Conservation (phyloP, 2,329 filamentous ascomycete species). For the Aspergillus transmontanensis region DNA sequence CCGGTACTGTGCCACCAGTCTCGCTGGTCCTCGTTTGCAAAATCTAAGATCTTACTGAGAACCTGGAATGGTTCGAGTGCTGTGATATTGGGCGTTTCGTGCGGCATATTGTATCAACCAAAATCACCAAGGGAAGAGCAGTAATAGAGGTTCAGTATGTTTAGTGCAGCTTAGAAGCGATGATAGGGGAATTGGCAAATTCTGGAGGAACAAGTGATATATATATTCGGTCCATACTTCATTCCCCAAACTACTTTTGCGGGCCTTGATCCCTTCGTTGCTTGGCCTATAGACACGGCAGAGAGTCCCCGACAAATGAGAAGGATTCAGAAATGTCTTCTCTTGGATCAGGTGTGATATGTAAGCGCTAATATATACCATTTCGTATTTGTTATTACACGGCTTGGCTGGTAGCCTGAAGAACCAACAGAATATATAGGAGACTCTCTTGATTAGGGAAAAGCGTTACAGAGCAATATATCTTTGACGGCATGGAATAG, state of each 20-base stretch:
- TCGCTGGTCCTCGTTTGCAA: constrained; percentile 14
- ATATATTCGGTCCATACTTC: not conserved
- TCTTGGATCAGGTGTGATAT: not conserved
- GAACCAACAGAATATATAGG: not conserved
- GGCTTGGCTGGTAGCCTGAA: not conserved
- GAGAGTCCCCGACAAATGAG: not conserved
- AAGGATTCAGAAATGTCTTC: not conserved
- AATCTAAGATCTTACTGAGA: not conserved
- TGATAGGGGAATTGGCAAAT: not conserved
- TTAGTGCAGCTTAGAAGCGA: not conserved
- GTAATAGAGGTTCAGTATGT: not conserved
- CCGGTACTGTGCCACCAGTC: constrained; percentile 26
- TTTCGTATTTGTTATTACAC: not conserved
- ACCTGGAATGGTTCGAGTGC: not conserved
- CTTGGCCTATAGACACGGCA: not conserved
- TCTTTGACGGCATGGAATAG: too few species aligned
- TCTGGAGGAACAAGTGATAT: not conserved
- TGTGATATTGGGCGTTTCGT: not conserved
- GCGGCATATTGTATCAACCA: not conserved
- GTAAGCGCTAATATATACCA: not conserved
- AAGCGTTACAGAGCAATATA: not conserved
- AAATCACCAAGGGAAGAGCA: not conserved
- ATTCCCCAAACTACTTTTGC: not conserved
- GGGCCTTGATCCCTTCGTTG: not conserved
- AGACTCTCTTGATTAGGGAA: not conserved